Evolutionary conservation across 176 grass and related monocot genomes (phyloP).

Genomic region (Aegilops tauschii): DNA sequence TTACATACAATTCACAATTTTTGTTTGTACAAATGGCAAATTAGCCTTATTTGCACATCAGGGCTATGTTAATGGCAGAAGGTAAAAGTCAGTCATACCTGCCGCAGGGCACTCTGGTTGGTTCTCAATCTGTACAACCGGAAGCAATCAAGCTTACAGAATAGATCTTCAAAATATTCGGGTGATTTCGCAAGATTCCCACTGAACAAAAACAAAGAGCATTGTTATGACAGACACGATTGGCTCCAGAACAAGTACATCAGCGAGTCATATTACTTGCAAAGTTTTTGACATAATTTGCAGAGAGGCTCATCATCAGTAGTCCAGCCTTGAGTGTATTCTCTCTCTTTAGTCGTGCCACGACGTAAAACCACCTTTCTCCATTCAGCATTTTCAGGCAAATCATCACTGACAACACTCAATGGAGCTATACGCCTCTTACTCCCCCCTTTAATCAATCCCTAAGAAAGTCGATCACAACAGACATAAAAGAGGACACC

Average conservation of each 20-base stretch:
- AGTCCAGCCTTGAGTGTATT: constrained; percentile 83
- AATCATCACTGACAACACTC: constrained; percentile 63
- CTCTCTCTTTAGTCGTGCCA: constrained; percentile 53
- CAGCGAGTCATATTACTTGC: constrained; percentile 52
- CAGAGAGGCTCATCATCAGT: constrained; percentile 69
- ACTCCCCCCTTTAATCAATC: constrained; percentile 92
- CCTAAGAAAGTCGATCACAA: constrained; percentile 39
- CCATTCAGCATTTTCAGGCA: constrained; percentile 92
- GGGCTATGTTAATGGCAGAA: constrained; percentile 5
- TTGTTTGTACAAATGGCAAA: not conserved
- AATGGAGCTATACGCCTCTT: constrained; percentile 60
- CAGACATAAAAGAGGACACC: not conserved
- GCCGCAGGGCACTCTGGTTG: constrained; percentile 61
- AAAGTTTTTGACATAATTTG: constrained; percentile 86
- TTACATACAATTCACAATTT: constrained; percentile 11
- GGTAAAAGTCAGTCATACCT: constrained; percentile 41
- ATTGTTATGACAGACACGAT: constrained; percentile 2
- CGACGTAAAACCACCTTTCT: constrained; percentile 64
- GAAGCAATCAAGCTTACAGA: constrained; percentile 81
- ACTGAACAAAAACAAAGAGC: constrained; percentile 35
- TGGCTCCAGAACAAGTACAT: constrained; percentile 23
- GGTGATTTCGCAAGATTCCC: constrained; percentile 83
- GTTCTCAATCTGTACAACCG: constrained; percentile 79
- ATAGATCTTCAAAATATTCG: constrained; percentile 98
- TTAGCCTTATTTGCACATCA: not conserved